Base-by-base conservation (phyloP, 2,329 filamentous ascomycete genomes). In the Gaeumannomyces tritici region DNA sequence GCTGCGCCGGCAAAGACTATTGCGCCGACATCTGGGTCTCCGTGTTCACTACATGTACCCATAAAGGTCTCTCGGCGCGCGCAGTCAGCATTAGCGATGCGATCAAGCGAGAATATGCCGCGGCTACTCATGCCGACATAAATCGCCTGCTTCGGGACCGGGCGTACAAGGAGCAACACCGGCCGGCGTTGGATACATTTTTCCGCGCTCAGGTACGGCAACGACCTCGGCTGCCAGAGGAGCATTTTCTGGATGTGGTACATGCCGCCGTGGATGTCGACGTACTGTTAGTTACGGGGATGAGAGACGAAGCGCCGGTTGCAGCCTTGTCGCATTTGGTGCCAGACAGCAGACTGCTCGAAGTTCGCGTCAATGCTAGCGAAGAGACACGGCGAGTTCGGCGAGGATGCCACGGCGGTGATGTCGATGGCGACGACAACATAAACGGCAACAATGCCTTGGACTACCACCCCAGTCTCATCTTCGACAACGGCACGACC, bases 111-210 rank as follows among this genome's bases (percentile, higher is more conserved):
- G 78, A 83, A 69, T 88, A 86, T 60, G 83, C 83, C 1, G 70
- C 67, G 2, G 74, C 73, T 55, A 79, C 72, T 1, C 79, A 79
- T 54, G 78, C 80, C 21, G 75, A 86, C 63, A 27, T 81, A 0
- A 59, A 70, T 15, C 77, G 76, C 47, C 72, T 88, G 57, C 73
- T 85, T 51, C 15, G 35, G 0, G 79, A 88, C 64, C 84, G 84
- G 63, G 72, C 64, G 29, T 89, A 87, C 72, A 88, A 88, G 69
- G 85, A 88, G 72, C 67, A 82, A 63, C 83, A 88, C 65, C 79
- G 84, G 47, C 62, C 73, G 67, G 74, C 74, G 0, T 70, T 88
- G 71, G 83, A 79, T 2, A 64, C 61, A 2, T 87, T 83, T 64
- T 88, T 79, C 71, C 66, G 79, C 57, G 63, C 69, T 0, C 79